phyloP scores from a whole-genome alignment of 148 eudicot species.

The Rhododendron griersonianum region DNA sequence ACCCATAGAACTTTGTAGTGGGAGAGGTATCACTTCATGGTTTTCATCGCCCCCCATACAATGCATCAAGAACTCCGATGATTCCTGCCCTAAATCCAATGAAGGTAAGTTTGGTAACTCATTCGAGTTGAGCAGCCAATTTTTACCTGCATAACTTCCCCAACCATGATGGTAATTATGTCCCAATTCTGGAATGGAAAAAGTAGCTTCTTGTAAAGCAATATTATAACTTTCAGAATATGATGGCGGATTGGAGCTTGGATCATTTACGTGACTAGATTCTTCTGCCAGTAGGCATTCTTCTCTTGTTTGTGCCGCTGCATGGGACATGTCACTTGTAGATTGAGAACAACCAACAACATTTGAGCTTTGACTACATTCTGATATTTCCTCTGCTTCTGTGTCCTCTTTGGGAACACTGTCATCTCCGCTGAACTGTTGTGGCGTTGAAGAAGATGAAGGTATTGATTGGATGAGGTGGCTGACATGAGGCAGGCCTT shows the following conservation, averaged over 20 bases:
- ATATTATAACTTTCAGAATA: conserved; percentile 38
- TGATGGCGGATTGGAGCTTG: conserved; percentile 35
- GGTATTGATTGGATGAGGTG: conserved; percentile 44
- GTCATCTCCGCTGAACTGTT: conserved; percentile 36
- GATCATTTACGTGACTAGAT: conserved; percentile 34
- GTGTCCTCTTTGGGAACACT: conserved; percentile 40
- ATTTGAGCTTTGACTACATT: conserved; percentile 64
- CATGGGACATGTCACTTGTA: conserved; percentile 43
- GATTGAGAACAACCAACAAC: conserved; percentile 51
- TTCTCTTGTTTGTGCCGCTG: conserved; percentile 32
- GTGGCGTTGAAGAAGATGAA: conserved; percentile 28
- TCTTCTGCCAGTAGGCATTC: conserved; percentile 42
- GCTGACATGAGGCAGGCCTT: conserved; percentile 49
- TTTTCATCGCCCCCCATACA: conserved; percentile 23
- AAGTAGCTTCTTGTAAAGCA: conserved; percentile 35
- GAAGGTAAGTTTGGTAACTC: conserved; percentile 42
- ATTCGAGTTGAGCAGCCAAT: conserved; percentile 34
- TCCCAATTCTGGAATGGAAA: conserved; percentile 46
- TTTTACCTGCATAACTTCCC: conserved; percentile 26
- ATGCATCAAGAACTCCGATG: conserved; percentile 39
- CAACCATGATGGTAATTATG: conserved; percentile 37
- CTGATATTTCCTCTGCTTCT: conserved; percentile 67
- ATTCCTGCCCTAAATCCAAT: conserved; percentile 36
- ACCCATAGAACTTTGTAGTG: conserved; percentile 22
- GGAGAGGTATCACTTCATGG: conserved; percentile 28